Evolutionary conservation across 2,329 filamentous ascomycete genomes (phyloP), one percentile per base, ranked within the genome.

Genomic region (Lasiodiplodia theobromae): DNA sequence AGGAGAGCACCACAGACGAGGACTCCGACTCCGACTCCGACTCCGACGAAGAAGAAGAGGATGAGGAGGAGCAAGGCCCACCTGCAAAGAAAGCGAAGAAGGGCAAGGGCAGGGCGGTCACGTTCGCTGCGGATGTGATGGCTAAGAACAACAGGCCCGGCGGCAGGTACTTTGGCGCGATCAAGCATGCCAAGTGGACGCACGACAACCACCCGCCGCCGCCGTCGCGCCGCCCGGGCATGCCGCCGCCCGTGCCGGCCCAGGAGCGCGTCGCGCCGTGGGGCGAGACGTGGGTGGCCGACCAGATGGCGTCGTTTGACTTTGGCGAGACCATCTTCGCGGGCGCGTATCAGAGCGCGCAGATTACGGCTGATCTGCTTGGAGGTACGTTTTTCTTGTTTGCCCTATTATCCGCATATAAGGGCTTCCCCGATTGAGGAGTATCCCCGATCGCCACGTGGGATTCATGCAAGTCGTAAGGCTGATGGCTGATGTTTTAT

Each of bases 291-390:
- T 66, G 62, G 62, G 53, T 34, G 49, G 62, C 62, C 34, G 62
- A 66, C 28, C 62, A 51, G 12, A 8, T 21, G 49, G 18, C 49
- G 11, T 7, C 21, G 62, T 66, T 66, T 21, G 62, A 66, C 37
- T 54, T 66, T 54, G 62, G 62, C 49, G 62, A 66, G 49, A 66
- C 62, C 8, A 44, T 66, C 47, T 66, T 66, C 51, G 62, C 62
- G 31, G 21, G 25, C n/a, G 51, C 47, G 40, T 66, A 54, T 28
- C 49, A 66, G 62, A 66, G 62, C 62, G 18, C 44, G 51, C 49
- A 54, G 51, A 66, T 53, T 34, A 66, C 51, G 62, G 51, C 62
- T 38, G 62, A 66, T 44, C 49, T 66, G 31, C 49, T 54, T 16
- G 7, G 58, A 37, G 23, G 58, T 63, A 23, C 2, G 58, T 63